Evolutionary conservation across 768 basidiomycete species (phyloP).

Genomic region (Leccinellum rugosiceps): DNA sequence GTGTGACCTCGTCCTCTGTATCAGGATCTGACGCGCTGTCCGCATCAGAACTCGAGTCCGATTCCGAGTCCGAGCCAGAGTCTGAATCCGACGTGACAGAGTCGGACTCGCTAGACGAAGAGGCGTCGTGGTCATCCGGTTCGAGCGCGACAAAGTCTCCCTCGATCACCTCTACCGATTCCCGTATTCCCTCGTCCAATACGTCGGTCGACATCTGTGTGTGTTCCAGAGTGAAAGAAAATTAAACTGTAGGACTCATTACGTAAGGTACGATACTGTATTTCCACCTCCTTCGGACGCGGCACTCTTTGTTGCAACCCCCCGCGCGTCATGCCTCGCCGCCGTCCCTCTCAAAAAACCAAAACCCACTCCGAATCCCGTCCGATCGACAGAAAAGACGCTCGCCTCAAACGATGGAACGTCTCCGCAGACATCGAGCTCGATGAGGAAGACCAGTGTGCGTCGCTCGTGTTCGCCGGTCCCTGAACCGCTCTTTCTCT

Average conservation of each 20-base stretch:
- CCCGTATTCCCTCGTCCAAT: conserved; percentile 6
- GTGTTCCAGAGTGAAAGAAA: not conserved
- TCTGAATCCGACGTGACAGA: not conserved
- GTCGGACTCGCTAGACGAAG: not conserved
- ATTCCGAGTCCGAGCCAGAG: conserved; percentile 16
- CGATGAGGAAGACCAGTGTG: conserved; percentile 80
- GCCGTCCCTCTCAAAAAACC: conserved; percentile 36
- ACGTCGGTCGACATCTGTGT: conserved; percentile 7
- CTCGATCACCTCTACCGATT: not conserved
- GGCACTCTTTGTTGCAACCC: too few species aligned
- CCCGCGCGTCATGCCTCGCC: conserved; percentile 42
- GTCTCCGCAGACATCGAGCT: conserved; percentile 63
- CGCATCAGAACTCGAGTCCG: conserved; percentile 35
- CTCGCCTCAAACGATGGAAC: conserved; percentile 65
- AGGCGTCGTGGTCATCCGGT: not conserved
- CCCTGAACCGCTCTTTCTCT: not conserved
- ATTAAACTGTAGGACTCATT: conserved; percentile 1
- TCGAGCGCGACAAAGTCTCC: conserved; percentile 1
- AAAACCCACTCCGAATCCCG: conserved; percentile 39
- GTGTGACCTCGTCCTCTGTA: conserved; percentile 45
- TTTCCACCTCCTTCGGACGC: not conserved
- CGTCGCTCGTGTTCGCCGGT: conserved; percentile 23
- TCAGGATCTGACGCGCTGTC: conserved; percentile 34
- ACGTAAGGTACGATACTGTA: conserved; percentile 14
- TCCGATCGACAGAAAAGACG: conserved; percentile 47